Evolutionary conservation across 2,329 filamentous ascomycete genomes (phyloP), one percentile per base, ranked within the genome.

Genomic region (Hymenoscyphus albidus): DNA sequence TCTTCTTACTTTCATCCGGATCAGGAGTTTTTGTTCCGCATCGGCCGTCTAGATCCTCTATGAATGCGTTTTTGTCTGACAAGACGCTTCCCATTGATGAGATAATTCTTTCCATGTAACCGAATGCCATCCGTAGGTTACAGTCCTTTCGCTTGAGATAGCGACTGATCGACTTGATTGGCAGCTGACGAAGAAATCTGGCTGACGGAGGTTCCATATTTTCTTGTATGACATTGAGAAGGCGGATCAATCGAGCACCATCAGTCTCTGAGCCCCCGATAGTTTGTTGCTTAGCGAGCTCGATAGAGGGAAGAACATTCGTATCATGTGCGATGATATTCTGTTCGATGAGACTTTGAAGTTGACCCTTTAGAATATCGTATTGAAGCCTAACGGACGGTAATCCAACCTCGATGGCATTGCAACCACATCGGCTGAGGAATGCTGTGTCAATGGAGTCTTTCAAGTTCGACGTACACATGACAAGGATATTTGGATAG

Each of bases 391-490:
- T 2, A 22, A 18, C 13, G 7, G 44, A 51, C 18, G 44, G 44
- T 2, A 51, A 22, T 51, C 12, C 44, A 22, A 51, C 10, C 18
- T n/a, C 10, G 12, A 51, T 51, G 5, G 44, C 44, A 51, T 51
- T 51, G 44, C 44, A 22, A 16, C 44, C 44, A 51, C 44, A 51
- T 18, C 44, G n/a, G 14, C 44, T 72, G 2, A 75, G 40, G 18
- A 76, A 76, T 16, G 74, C 74, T 10, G 68, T 40, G 39, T 76
- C 74, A 6, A 76, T 66, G 5, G 61, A 68, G 5, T 69, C 66
- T 9, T 63, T 9, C 65, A 75, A 70, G 31, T 76, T 76, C 1
- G 74, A 73, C 5, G 74, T 75, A 39, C 69, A 74, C 10, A 75
- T 66, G 32, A 74, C 70, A 3, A 75, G 58, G 5, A 74, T 42